A percentile compares a stretch with the other conserved stretches of the same genome.
Evolutionary conservation across 306 rosid genomes (phyloP).

Genomic region (Elaeagnus macrophylla): DNA sequence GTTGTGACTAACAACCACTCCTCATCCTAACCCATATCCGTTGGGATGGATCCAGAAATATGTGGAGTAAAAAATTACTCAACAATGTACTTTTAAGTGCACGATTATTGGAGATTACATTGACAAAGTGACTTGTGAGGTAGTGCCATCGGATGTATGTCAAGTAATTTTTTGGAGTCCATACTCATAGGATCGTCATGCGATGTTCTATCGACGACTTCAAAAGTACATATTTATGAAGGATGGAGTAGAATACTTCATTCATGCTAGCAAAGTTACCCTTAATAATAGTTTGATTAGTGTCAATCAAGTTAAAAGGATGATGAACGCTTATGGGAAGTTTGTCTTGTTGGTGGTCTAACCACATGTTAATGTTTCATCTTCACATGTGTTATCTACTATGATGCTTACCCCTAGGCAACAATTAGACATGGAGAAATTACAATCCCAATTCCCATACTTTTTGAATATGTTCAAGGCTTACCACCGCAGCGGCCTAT

Average conservation of each 20-base stretch:
- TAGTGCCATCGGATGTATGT: background rate
- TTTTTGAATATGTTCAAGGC: conserved; percentile 1
- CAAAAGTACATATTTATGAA: too few relatives aligned
- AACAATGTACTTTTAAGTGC: background rate
- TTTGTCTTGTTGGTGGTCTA: background rate
- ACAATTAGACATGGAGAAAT: background rate
- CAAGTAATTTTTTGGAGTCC: background rate
- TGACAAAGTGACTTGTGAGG: background rate
- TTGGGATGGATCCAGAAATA: background rate
- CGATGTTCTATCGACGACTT: too few relatives aligned
- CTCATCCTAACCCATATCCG: background rate
- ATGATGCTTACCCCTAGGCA: background rate
- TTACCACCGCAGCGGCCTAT: background rate
- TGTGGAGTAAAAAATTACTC: background rate
- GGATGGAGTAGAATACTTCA: background rate
- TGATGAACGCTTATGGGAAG: background rate
- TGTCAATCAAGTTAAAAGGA: background rate
- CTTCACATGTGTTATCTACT: conserved; percentile 1
- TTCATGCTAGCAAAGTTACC: background rate
- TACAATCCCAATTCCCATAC: background rate
- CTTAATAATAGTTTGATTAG: background rate
- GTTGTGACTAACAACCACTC: background rate
- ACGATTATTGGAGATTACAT: background rate
- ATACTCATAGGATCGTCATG: background rate
- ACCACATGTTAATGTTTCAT: background rate